Evolutionary conservation across 1,284 basidiomycete genomes (phyloP).

Genomic region (Hemileia vastatrix): DNA sequence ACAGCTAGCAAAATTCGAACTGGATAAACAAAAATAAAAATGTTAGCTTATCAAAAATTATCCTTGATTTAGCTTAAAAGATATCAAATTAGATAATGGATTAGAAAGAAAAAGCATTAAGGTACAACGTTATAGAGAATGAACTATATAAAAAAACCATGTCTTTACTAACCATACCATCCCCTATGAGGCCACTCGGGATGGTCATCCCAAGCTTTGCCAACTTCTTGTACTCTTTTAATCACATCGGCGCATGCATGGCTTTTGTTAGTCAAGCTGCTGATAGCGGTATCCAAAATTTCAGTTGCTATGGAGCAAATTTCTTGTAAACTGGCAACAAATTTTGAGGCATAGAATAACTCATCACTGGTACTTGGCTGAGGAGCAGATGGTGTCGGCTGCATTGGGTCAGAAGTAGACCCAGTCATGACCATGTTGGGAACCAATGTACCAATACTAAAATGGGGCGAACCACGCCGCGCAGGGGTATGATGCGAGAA

Average conservation of each 20-base stretch:
- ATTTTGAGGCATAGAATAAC: constrained; percentile 53
- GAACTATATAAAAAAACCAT: too few species aligned
- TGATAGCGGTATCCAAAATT: constrained; percentile 76
- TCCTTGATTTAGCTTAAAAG: constrained; percentile 20
- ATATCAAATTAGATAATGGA: too few species aligned
- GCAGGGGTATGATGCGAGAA: constrained; percentile 25
- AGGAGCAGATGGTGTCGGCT: background rate
- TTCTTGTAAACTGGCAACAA: constrained; percentile 81
- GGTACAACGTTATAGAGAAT: too few species aligned
- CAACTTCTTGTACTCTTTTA: constrained; percentile 77
- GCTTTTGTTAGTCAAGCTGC: constrained; percentile 70
- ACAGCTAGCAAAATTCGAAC: constrained; percentile 69
- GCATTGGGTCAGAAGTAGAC: background rate
- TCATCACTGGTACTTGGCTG: constrained; percentile 23
- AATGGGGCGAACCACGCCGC: constrained; percentile 51
- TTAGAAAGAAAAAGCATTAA: too few species aligned
- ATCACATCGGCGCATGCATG: constrained; percentile 79
- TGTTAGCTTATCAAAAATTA: too few species aligned
- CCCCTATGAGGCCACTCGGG: constrained; percentile 94
- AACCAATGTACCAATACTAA: constrained; percentile 51
- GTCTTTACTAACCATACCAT: constrained; percentile 89
- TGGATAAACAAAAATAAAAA: background rate
- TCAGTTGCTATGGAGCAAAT: constrained; percentile 92
- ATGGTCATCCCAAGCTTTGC: constrained; percentile 91
- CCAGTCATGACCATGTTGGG: background rate